phyloP scores from a whole-genome alignment of 192 early-diverging fungal genomes.

The Entophlyctis helioformis region DNA sequence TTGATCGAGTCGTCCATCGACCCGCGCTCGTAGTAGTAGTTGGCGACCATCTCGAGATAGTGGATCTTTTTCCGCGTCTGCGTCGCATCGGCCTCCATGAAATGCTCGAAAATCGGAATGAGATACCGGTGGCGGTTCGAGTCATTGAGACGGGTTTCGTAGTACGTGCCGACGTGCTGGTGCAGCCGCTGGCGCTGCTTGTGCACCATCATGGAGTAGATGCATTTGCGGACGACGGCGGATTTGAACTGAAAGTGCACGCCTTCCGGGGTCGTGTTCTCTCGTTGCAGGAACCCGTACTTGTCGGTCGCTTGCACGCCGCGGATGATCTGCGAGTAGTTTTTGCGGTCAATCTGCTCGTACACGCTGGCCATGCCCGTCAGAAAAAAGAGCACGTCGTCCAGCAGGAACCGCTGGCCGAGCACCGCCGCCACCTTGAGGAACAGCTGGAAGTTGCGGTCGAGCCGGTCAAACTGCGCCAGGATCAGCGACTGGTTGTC shows the following conservation, averaged over 20 bases:
- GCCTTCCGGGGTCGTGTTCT: constrained; percentile 15
- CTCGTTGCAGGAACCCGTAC: constrained; percentile 26
- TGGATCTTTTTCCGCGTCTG: constrained; percentile 23
- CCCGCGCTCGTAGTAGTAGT: constrained; percentile 26
- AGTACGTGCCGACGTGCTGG: constrained; percentile 24
- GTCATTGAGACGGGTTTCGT: constrained; percentile 20
- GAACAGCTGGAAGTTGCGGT: constrained; percentile 36
- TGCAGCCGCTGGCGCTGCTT: constrained; percentile 36
- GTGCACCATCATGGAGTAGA: constrained; percentile 36
- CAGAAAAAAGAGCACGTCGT: constrained; percentile 34
- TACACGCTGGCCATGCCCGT: constrained; percentile 8
- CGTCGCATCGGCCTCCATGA: constrained; percentile 22
- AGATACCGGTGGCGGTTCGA: constrained; percentile 20
- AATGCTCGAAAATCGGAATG: constrained; percentile 35
- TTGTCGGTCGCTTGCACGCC: constrained; percentile 25
- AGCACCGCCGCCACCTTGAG: constrained; percentile 39
- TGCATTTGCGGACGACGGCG: constrained; percentile 33
- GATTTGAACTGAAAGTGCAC: constrained; percentile 28
- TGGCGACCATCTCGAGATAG: constrained; percentile 24
- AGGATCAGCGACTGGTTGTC: constrained; percentile 35
- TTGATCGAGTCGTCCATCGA: constrained; percentile 27
- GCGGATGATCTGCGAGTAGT: constrained; percentile 4
- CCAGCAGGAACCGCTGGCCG: constrained; percentile 31
- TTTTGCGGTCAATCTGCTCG: constrained; percentile 11
- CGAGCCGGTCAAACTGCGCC: constrained; percentile 39